Evolutionary conservation across 305 asterid species (phyloP), one percentile per base, ranked within the genome.

Genomic region (Fraxinus paxiana): DNA sequence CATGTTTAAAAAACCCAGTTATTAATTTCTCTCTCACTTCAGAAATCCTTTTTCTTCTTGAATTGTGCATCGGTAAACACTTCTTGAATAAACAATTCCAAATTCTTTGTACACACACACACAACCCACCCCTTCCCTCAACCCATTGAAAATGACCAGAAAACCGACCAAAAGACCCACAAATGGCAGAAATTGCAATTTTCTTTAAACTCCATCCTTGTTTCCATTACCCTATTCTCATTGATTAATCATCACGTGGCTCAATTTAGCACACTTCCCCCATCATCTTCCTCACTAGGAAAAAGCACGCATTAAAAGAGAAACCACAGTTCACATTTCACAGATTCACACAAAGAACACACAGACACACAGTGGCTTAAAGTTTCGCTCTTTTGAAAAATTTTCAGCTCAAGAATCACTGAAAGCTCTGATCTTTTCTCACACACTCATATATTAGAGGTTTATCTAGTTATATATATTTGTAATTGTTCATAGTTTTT

Each of bases 241-340:
- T 80, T 82, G 87, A 85, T 90, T 85, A 88, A 88, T 84, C 87
- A 85, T 84, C 82, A 83, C 74, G 74, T 87, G 28, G 80, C 88
- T 84, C 87, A 87, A 77, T 79, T 86, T 85, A 82, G 85, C 87
- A 84, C 83, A 81, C 80, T 72, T 74, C 71, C 85, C 86, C 77
- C 54, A 31, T 28, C 80, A 46, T 33, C 82, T 37, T 74, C 78
- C 13, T n/a, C 48, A 3, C 35, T 79, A 69, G 77, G 61, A 46
- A 17, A 18, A 73, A 31, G 61, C 33, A 80, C 4, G 15, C 77
- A 71, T 26, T 70, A 63, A 26, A 46, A 38, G 46, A 43, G 26
- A 43, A 30, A 30, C 74, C 37, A 28, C 41, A 28, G 22, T 69
- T 69, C 74, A 26, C 74, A 12, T 4, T 69, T 30, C 41, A 69